These are phyloP conservation scores for Cercospora nicotianae DNA, from an alignment of 2,329 filamentous ascomycete genomes.

Conservation along the genomic window DNA sequence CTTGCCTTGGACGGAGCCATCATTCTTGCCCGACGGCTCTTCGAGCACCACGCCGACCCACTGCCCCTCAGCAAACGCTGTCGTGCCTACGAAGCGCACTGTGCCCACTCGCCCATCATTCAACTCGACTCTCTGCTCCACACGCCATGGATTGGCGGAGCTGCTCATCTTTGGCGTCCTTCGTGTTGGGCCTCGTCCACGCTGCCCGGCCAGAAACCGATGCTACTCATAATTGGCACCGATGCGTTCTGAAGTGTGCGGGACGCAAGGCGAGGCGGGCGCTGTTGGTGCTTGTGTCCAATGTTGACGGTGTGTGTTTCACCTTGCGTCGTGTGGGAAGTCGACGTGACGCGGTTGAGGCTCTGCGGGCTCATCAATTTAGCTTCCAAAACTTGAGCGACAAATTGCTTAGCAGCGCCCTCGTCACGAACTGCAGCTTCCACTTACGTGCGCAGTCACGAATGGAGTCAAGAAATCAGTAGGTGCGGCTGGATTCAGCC, in stretches of 20 bases:
- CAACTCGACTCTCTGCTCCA: slow-evolving; percentile 76
- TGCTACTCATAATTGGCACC: slow-evolving; percentile 17
- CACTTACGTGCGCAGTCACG: background rate
- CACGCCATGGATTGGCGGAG: slow-evolving; percentile 34
- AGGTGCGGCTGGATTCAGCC: background rate
- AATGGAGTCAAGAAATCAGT: background rate
- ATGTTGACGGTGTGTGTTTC: background rate
- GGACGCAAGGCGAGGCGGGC: background rate
- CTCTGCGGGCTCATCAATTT: background rate
- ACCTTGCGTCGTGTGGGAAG: background rate
- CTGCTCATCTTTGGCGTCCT: slow-evolving; percentile 32
- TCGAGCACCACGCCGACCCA: slow-evolving; percentile 91
- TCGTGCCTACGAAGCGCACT: slow-evolving; percentile 78
- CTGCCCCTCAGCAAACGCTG: slow-evolving; percentile 75
- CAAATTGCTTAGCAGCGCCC: background rate
- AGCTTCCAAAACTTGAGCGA: background rate
- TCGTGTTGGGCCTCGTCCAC: slow-evolving; percentile 2
- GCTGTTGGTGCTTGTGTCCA: background rate
- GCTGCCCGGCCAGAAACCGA: background rate
- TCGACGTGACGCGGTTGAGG: slow-evolving; percentile 1
- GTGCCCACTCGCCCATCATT: slow-evolving; percentile 73
- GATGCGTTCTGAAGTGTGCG: background rate
- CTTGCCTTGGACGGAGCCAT: slow-evolving; percentile 84
- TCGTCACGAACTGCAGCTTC: background rate
- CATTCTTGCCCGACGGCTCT: slow-evolving; percentile 82